Evolutionary conservation across 1,139 yeast genomes (phyloP).

Genomic region (Magnusiomyces ingens): DNA sequence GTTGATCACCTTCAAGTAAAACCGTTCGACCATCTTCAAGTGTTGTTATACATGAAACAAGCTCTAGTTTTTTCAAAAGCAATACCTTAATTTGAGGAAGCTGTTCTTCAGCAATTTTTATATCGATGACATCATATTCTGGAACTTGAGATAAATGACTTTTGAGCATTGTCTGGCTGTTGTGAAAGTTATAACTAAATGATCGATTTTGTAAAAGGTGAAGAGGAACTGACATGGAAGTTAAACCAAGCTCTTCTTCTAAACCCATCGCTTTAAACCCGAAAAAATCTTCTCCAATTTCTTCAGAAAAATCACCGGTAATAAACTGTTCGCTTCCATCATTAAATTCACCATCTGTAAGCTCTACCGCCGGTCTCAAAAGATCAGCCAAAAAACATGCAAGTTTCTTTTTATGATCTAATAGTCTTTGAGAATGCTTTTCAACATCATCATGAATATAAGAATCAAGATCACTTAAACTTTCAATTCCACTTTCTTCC

Average conservation of each 20-base stretch:
- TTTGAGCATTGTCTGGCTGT: conserved; percentile 17
- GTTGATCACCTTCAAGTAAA: conserved; percentile 66
- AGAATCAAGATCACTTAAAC: conserved; percentile 67
- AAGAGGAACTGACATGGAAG: conserved; percentile 81
- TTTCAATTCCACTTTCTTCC: conserved; percentile 76
- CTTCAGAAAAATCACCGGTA: conserved; percentile 90
- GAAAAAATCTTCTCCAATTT: conserved; percentile 86
- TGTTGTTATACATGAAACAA: conserved; percentile 20
- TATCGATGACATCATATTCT: conserved; percentile 38
- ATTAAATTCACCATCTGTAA: conserved; percentile 69
- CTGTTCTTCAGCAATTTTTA: conserved; percentile 44
- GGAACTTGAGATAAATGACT: conserved; percentile 29
- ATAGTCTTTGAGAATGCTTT: conserved; percentile 62
- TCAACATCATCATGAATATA: conserved; percentile 69
- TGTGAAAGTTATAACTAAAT: conserved; percentile 31
- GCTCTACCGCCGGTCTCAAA: conserved; percentile 65
- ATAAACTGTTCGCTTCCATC: conserved; percentile 92
- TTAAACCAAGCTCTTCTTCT: conserved; percentile 85
- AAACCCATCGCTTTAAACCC: conserved; percentile 92
- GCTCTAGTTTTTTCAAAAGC: conserved; percentile 34
- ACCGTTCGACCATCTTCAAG: conserved; percentile 35
- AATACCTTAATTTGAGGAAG: conserved; percentile 57
- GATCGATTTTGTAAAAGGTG: conserved; percentile 78
- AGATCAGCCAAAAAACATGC: conserved; percentile 73
- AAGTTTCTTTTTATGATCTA: conserved; percentile 60